Conservation (phyloP, 192 early-diverging fungal species). For the Rhizophagus clarus region DNA sequence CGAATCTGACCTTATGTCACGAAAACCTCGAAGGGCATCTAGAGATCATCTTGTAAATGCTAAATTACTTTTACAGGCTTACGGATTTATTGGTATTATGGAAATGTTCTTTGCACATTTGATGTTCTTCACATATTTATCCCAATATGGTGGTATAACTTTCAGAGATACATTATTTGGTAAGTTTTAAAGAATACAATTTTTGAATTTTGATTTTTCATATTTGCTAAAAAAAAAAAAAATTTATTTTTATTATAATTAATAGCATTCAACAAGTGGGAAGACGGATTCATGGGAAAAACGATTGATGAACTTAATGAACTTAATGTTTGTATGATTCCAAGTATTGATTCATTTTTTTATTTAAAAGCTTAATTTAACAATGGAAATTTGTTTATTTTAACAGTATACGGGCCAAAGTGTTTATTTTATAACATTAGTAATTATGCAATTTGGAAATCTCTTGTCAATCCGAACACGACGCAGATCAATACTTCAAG, state of each 20-base stretch:
- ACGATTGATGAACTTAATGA: constrained; percentile 36
- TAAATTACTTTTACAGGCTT: constrained; percentile 72
- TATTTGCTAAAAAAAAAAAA: no score
- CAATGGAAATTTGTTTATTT: neutral
- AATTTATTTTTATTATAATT: constrained; percentile 33
- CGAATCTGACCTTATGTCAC: constrained; percentile 72
- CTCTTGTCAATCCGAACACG: constrained; percentile 59
- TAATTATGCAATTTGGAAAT: constrained; percentile 64
- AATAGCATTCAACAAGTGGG: constrained; percentile 38
- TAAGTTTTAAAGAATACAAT: neutral
- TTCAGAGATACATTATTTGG: neutral
- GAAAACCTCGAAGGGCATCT: constrained; percentile 70
- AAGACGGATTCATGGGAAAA: constrained; percentile 37
- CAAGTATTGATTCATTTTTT: neutral
- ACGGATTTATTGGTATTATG: constrained; percentile 76
- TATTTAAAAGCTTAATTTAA: neutral
- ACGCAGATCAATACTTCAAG: constrained; percentile 57
- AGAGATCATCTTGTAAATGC: constrained; percentile 67
- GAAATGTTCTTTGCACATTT: constrained; percentile 65
- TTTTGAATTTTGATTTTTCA: no score
- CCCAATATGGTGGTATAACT: constrained; percentile 49
- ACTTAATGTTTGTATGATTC: constrained; percentile 22
- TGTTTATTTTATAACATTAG: constrained; percentile 64
- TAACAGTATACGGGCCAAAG: constrained; percentile 54
- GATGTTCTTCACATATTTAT: constrained; percentile 75